Evolutionary conservation across 192 early-diverging fungal genomes (phyloP).

Genomic region (Backusella luteola): DNA sequence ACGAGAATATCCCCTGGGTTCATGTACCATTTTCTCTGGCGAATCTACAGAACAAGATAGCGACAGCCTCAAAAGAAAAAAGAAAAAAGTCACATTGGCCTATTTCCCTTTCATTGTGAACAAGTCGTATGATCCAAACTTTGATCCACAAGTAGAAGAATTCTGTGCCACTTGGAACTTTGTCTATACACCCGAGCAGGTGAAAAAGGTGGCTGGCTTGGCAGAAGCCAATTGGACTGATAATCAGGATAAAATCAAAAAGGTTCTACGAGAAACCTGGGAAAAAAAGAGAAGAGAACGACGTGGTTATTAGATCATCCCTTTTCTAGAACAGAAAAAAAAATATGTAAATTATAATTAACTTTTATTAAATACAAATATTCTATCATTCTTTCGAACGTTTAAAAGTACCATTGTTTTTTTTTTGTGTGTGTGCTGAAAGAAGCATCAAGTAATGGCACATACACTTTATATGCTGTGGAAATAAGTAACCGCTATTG

Average conservation of each 20-base stretch:
- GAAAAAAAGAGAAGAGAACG: constrained; percentile 39
- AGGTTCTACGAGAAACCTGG: constrained; percentile 44
- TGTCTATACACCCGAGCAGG: constrained; percentile 63
- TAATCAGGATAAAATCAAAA: constrained; percentile 49
- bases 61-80: constrained; percentile 7
- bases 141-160: constrained; percentile 62
- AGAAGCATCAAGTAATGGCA: neutral
- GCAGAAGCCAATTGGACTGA: constrained; percentile 55
- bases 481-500: neutral
- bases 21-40: constrained; percentile 12
- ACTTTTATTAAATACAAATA: neutral
- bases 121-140: constrained; percentile 41
- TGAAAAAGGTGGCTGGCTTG: constrained; percentile 57
- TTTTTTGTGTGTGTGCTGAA: too few relatives aligned
- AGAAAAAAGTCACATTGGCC: constrained; percentile 44
- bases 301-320: neutral
- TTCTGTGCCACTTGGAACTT: constrained; percentile 73
- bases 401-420: neutral
- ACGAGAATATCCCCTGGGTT: constrained; percentile 1
- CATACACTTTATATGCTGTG: neutral
- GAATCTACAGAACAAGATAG: neutral
- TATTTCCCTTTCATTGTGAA: constrained; percentile 72
- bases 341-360: neutral
- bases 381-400: neutral
- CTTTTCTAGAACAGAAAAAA: neutral